Conservation (phyloP, 1,139 yeast genomes). For the Suzukiozyma palmioleophila region DNA sequence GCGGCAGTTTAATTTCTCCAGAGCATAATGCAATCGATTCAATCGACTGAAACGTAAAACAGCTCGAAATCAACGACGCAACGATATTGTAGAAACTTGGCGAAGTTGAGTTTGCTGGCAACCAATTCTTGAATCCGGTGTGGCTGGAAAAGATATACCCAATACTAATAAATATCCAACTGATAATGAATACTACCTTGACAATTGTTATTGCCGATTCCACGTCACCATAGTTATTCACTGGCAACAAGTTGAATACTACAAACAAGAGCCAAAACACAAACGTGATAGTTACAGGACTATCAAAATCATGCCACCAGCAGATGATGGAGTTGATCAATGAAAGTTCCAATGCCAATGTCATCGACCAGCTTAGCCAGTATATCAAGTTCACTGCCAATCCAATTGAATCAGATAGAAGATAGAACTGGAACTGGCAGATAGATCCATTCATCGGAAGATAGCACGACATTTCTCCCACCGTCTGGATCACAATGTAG, state of each 20-base stretch:
- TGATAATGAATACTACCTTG: slow-evolving; percentile 16
- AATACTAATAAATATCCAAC: slow-evolving; percentile 12
- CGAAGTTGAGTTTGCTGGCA: slow-evolving; percentile 6
- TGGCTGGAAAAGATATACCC: slow-evolving; percentile 4
- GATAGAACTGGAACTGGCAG: slow-evolving; percentile 18
- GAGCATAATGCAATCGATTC: slow-evolving; percentile 34
- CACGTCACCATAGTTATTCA: slow-evolving; percentile 19
- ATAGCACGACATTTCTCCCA: slow-evolving; percentile 18
- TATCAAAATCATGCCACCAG: slow-evolving; percentile 12
- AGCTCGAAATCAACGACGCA: slow-evolving; percentile 25
- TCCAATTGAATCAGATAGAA: slow-evolving; percentile 16
- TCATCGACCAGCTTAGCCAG: slow-evolving; percentile 26
- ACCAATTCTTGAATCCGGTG: slow-evolving; percentile 10
- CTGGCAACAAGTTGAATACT: slow-evolving; percentile 17
- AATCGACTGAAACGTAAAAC: slow-evolving; percentile 30
- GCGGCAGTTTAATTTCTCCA: slow-evolving; percentile 18
- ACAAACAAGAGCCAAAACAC: slow-evolving; percentile 15
- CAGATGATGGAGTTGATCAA: slow-evolving; percentile 14
- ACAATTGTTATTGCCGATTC: slow-evolving; percentile 17
- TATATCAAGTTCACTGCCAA: slow-evolving; percentile 18
- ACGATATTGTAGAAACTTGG: slow-evolving; percentile 7
- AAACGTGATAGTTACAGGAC: slow-evolving; percentile 11
- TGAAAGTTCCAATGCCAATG: slow-evolving; percentile 21
- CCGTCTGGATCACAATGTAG: slow-evolving; percentile 15
- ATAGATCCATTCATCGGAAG: slow-evolving; percentile 20